Evolutionary conservation across 805 yeast genomes (phyloP), one percentile per base, ranked within the genome.

Genomic region (Candida stauntonica): DNA sequence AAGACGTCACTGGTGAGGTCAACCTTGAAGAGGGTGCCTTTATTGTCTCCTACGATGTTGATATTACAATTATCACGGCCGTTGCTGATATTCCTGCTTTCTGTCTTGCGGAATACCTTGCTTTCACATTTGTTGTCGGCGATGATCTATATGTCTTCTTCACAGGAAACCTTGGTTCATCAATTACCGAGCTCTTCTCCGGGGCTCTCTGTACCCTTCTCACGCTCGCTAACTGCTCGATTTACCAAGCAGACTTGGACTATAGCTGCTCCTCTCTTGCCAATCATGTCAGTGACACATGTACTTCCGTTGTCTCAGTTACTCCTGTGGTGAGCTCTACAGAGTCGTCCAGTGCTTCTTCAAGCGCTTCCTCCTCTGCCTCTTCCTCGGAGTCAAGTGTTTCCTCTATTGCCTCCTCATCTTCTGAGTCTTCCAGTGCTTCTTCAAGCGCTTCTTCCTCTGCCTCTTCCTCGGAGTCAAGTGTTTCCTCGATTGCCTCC

Each of bases 1-100:
- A 26, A 7, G 27, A 38, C 29, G 13, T 43, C 7, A 14, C 18
- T 5, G 53, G 47, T 31, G 30, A 8, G 5, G 52, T 43, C 8
- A 50, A 50, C 39, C 33, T 47, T 17, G 45, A 45, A 18, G 37
- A 45, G 16, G 50, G 50, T 36, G 20, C 46, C 3, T 41, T 43
- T 29, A 26, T 43, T 17, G 36, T 38, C 4, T 18, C 38, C 6
- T 50, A 50, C 20, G 23, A 20, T 3, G 44, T 42, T 9, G 26
- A 33, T 5, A 14, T 40, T 26, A 35, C 44, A 5, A 3, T 14
- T 6, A 26, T 39, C 5, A 35, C 42, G 1, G 26, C 5, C 20
- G 7, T 35, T 3, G 14, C 35, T 9, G 31, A 30, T 19, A 15
- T 39, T 13, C 17, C 23, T n/a, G 16, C 5, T 7, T 36, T 29